These are phyloP conservation scores for Mycena citricolor DNA, from an alignment of 1,284 basidiomycete genomes.

Conservation along the genomic window DNA sequence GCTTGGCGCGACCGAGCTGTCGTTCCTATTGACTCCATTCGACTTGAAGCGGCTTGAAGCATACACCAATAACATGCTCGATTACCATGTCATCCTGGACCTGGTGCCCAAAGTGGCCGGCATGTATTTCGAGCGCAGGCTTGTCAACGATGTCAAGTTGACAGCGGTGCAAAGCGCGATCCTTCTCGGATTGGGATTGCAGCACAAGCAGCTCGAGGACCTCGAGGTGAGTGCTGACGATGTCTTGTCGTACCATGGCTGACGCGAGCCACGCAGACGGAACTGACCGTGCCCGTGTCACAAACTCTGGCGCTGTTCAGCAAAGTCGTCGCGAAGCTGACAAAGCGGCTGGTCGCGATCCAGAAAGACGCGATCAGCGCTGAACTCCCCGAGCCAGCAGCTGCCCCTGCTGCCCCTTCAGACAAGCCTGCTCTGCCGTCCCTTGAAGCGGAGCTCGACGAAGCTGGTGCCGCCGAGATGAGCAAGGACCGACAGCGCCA, in stretches of 20 bases:
- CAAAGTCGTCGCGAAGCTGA: conserved; percentile 88
- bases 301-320: conserved; percentile 91
- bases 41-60: conserved; percentile 96
- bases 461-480: conserved; percentile 61
- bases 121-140: conserved; percentile 82
- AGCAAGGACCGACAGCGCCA: conserved; percentile 64
- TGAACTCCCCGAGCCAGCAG: conserved; percentile 32
- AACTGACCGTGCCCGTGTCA: conserved; percentile 81
- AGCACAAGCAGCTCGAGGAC: conserved; percentile 90
- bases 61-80: conserved; percentile 94
- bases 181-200: conserved; percentile 85
- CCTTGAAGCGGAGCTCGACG: conserved; percentile 67
- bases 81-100: conserved; percentile 96
- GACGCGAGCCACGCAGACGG: conserved; percentile 44
- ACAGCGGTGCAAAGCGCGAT: conserved; percentile 89
- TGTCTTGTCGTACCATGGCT: conserved; percentile 1
- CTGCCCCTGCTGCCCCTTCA: conserved; percentile 17
- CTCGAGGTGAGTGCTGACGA: conserved; percentile 60
- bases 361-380: conserved; percentile 76
- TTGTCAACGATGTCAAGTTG: conserved; percentile 59
- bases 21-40: conserved; percentile 81
- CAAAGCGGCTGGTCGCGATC: conserved; percentile 76
- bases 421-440: conserved; percentile 47
- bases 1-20: conserved; percentile 68
- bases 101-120: conserved; percentile 79